These are phyloP conservation scores for Lathyrus aphaca DNA, from an alignment of 306 rosid genomes.

Conservation along the genomic window DNA sequence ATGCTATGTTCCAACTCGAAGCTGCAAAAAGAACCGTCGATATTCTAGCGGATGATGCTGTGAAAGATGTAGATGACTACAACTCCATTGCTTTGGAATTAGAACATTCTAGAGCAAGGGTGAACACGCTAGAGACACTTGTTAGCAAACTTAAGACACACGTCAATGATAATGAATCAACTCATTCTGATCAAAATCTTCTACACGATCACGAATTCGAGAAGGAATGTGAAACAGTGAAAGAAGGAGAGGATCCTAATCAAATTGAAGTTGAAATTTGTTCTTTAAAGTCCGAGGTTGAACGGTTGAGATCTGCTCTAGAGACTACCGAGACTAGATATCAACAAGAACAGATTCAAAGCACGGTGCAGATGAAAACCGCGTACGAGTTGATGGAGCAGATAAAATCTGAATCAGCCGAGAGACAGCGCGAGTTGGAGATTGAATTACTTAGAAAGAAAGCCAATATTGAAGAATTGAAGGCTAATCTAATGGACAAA, in stretches of 20 bases:
- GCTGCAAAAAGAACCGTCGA: conserved; percentile 64
- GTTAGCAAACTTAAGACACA: conserved; percentile 53
- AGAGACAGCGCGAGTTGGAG: conserved; percentile 56
- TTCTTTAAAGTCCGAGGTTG: conserved; percentile 62
- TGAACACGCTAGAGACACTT: conserved; percentile 58
- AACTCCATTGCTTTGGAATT: conserved; percentile 59
- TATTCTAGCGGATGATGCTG: conserved; percentile 58
- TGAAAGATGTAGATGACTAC: conserved; percentile 55
- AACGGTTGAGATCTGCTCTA: conserved; percentile 52
- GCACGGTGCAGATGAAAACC: conserved; percentile 61
- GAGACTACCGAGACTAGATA: conserved; percentile 72
- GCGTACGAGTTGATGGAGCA: conserved; percentile 74
- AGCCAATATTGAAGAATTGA: conserved; percentile 70
- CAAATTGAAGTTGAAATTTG: conserved; percentile 49
- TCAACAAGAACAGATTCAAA: conserved; percentile 74
- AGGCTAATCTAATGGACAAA: conserved; percentile 86
- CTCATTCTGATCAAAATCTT: conserved; percentile 29
- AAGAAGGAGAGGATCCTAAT: conserved; percentile 35
- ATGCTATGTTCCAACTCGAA: conserved; percentile 75
- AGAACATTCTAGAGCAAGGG: conserved; percentile 60
- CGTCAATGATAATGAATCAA: conserved; percentile 27
- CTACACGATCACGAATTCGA: conserved; percentile 17
- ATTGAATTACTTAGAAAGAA: conserved; percentile 57
- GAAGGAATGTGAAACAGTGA: conserved; percentile 40
- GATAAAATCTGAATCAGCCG: conserved; percentile 58